Percentiles rank a stretch among this genome's conserved stretches.
Evolutionary conservation across 1,284 basidiomycete species (phyloP).

Genomic region (Somion occarium): DNA sequence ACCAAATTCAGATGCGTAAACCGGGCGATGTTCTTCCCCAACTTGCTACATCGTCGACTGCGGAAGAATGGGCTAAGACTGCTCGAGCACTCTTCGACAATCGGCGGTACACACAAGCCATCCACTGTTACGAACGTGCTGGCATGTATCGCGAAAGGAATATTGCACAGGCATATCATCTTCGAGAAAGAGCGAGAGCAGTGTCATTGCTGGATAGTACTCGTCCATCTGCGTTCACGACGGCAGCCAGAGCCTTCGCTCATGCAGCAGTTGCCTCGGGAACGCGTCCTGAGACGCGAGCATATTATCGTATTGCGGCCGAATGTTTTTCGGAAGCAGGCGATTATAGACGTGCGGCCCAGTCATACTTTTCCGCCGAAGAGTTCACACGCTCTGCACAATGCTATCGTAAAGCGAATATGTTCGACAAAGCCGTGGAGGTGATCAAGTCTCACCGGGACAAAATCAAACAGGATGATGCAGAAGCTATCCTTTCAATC

Average conservation of each 20-base stretch:
- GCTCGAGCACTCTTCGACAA: constrained; percentile 51
- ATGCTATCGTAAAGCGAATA: constrained; percentile 42
- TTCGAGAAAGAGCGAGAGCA: constrained; percentile 35
- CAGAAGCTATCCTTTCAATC: constrained; percentile 39
- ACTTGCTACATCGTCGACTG: constrained; percentile 42
- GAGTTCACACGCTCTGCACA: constrained; percentile 42
- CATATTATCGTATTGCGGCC: constrained; percentile 46
- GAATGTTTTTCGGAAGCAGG: constrained; percentile 45
- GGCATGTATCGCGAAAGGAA: constrained; percentile 35
- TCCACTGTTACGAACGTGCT: constrained; percentile 58
- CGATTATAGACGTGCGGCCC: constrained; percentile 40
- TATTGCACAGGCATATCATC: constrained; percentile 42
- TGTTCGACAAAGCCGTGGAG: constrained; percentile 50
- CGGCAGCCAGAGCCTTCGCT: constrained; percentile 47
- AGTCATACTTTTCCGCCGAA: constrained; percentile 37
- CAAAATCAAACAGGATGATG: constrained; percentile 31
- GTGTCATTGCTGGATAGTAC: constrained; percentile 12
- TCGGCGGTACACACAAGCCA: constrained; percentile 53
- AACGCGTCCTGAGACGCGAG: constrained; percentile 22
- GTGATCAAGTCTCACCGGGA: constrained; percentile 34
- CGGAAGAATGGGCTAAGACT: constrained; percentile 50
- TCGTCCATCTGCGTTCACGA: constrained; percentile 33
- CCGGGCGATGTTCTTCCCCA: constrained; percentile 41
- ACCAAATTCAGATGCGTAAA: constrained; percentile 38
- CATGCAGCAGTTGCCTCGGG: constrained; percentile 32